phyloP scores from a whole-genome alignment of 2,329 filamentous ascomycete genomes.

The Colletotrichum ledebouriae region DNA sequence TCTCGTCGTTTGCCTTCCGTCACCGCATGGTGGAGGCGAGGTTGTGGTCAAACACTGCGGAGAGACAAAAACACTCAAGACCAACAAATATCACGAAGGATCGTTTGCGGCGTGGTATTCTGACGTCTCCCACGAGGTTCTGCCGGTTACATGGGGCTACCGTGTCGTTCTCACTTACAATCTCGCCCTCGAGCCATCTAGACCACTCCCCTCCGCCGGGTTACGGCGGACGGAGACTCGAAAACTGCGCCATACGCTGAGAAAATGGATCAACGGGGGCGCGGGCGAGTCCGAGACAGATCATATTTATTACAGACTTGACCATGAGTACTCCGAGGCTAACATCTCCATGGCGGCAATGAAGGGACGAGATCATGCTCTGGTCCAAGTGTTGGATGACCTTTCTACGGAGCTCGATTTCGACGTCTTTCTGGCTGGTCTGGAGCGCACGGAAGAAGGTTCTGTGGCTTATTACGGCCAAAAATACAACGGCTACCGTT shows the following conservation, averaged over 20 bases:
- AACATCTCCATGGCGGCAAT: constrained; percentile 48
- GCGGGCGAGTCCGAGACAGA: background rate
- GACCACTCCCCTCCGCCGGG: constrained; percentile 43
- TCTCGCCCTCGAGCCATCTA: constrained; percentile 49
- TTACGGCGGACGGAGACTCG: constrained; percentile 25
- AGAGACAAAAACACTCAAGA: constrained; percentile 50
- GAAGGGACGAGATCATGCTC: constrained; percentile 47
- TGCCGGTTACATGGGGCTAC: constrained; percentile 60
- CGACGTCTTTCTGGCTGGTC: constrained; percentile 50
- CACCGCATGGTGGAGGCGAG: constrained; percentile 60
- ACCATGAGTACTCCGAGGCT: constrained; percentile 52
- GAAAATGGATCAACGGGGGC: constrained; percentile 46
- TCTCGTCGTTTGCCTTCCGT: constrained; percentile 63
- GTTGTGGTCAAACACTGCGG: constrained; percentile 55
- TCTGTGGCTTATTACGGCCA: constrained; percentile 17
- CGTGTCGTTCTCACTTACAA: constrained; percentile 68
- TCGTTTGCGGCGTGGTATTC: constrained; percentile 59
- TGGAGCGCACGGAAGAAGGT: constrained; percentile 50
- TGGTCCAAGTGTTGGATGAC: constrained; percentile 46
- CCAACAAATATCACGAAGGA: constrained; percentile 44
- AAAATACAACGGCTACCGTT: constrained; percentile 23
- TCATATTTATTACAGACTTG: constrained; percentile 50
- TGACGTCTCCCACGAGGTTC: constrained; percentile 66
- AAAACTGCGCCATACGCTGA: constrained; percentile 45
- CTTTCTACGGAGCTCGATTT: constrained; percentile 47